Conservation (phyloP, 1,284 basidiomycete genomes). For the Naganishia sp. region DNA sequence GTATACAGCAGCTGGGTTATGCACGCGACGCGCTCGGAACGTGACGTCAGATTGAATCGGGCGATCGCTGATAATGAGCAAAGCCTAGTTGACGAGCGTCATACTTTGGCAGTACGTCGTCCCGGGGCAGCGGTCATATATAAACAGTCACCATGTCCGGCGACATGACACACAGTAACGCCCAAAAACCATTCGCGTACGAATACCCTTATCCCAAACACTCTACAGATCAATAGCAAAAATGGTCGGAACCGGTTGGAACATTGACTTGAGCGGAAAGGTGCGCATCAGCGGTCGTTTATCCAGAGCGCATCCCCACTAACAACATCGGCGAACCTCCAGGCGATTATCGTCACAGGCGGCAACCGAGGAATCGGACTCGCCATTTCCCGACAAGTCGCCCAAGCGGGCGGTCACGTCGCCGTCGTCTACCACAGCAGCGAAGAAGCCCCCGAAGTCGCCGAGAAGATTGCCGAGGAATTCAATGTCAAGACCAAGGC, state of each 20-base stretch:
- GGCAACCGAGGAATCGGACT: constrained; percentile 44
- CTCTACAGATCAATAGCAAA: constrained; percentile 6
- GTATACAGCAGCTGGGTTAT: too few relatives aligned
- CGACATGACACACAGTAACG: too few relatives aligned
- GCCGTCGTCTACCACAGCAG: constrained; percentile 41
- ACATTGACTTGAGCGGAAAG: constrained; percentile 24
- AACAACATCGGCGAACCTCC: constrained; percentile 24
- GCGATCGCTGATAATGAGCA: neutral
- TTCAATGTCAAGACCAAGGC: constrained; percentile 43
- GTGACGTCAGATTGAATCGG: constrained; percentile 17
- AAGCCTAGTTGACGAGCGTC: neutral
- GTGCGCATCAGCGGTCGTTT: constrained; percentile 6
- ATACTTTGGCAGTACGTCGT: neutral
- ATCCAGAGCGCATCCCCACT: neutral
- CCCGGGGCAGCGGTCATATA: neutral
- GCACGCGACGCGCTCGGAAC: too few relatives aligned
- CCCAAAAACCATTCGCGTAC: neutral
- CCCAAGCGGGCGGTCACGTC: constrained; percentile 46
- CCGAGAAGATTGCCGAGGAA: constrained; percentile 41
- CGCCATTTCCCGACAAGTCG: constrained; percentile 40
- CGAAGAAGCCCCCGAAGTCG: constrained; percentile 40
- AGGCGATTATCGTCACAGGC: constrained; percentile 45
- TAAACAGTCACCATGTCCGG: neutral
- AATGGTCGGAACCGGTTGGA: constrained; percentile 34
- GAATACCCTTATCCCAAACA: neutral